Conservation (phyloP, 495 filamentous ascomycete genomes). For the Neurospora tetraspora region DNA sequence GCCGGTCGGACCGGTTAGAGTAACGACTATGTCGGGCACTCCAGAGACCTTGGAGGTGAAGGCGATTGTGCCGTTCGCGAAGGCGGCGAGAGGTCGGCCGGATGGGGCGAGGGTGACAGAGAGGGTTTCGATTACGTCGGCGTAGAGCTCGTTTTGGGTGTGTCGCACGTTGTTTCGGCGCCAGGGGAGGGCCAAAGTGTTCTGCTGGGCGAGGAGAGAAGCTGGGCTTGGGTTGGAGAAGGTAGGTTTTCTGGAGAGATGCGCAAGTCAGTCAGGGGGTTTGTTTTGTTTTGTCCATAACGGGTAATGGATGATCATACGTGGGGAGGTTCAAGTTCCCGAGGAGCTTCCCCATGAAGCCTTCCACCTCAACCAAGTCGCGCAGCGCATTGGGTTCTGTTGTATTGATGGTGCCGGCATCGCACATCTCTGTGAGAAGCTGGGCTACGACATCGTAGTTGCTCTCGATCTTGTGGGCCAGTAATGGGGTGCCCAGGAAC, state of each 20-base stretch:
- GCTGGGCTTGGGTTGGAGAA: conserved; percentile 12
- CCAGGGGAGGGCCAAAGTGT: conserved; percentile 59
- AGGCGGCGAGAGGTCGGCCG: conserved; percentile 72
- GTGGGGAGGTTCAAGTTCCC: conserved; percentile 74
- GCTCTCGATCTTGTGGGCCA: conserved; percentile 73
- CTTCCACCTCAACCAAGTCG: conserved; percentile 84
- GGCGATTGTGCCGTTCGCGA: conserved; percentile 85
- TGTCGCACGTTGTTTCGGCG: conserved; percentile 85
- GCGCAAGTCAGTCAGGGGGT: neutral
- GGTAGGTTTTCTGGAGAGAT: conserved; percentile 6
- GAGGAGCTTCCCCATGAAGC: conserved; percentile 82
- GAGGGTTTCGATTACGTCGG: conserved; percentile 87
- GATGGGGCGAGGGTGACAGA: conserved; percentile 82
- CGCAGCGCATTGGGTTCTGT: conserved; percentile 90
- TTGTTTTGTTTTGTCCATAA: neutral
- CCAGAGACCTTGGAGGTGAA: conserved; percentile 94
- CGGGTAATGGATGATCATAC: conserved; percentile 27
- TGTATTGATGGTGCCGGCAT: conserved; percentile 79
- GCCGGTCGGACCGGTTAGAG: conserved; percentile 66
- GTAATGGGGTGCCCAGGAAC: conserved; percentile 81
- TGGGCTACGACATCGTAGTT: conserved; percentile 94
- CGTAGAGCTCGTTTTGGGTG: conserved; percentile 94
- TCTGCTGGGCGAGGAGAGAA: conserved; percentile 26
- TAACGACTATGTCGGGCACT: conserved; percentile 78
- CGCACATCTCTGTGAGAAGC: conserved; percentile 90